phyloP scores from a whole-genome alignment of 2,329 filamentous ascomycete genomes.

The Penicillium psychrosexuale region DNA sequence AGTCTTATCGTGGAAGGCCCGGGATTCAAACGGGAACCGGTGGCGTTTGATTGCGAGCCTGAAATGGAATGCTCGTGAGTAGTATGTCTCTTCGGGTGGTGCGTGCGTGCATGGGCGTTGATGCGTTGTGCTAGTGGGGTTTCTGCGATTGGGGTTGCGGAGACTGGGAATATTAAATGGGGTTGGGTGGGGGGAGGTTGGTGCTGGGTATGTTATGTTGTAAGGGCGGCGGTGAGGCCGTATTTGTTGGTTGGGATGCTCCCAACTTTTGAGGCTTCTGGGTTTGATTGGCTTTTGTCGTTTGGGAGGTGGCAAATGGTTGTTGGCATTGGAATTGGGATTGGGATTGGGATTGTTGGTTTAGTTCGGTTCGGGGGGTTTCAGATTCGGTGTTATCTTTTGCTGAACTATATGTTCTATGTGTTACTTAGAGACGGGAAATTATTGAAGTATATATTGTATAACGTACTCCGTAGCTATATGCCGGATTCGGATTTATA shows the following conservation, averaged over 20 bases:
- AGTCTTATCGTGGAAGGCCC: conserved; percentile 50
- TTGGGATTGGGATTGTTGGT: no score
- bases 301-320: not conserved
- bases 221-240: conserved; percentile 36
- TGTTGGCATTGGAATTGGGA: not conserved
- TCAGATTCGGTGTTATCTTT: not conserved
- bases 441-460: not conserved
- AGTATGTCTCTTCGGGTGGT: conserved; percentile 55
- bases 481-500: not conserved
- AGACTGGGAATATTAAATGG: conserved; percentile 23
- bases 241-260: conserved; percentile 25
- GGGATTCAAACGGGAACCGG: conserved; percentile 38
- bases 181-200: conserved; percentile 17
- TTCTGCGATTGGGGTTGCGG: conserved; percentile 29
- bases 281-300: not conserved
- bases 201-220: not conserved
- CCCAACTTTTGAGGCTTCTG: not conserved
- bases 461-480: not conserved
- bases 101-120: conserved; percentile 25
- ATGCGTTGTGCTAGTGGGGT: conserved; percentile 39
- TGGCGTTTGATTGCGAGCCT: conserved; percentile 47
- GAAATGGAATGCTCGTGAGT: conserved; percentile 69
- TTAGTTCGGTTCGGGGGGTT: not conserved
- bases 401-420: not conserved
- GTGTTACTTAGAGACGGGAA: not conserved